Evolutionary conservation across 2,329 filamentous ascomycete genomes (phyloP).

Genomic region (Xylariomycetidae sp.): DNA sequence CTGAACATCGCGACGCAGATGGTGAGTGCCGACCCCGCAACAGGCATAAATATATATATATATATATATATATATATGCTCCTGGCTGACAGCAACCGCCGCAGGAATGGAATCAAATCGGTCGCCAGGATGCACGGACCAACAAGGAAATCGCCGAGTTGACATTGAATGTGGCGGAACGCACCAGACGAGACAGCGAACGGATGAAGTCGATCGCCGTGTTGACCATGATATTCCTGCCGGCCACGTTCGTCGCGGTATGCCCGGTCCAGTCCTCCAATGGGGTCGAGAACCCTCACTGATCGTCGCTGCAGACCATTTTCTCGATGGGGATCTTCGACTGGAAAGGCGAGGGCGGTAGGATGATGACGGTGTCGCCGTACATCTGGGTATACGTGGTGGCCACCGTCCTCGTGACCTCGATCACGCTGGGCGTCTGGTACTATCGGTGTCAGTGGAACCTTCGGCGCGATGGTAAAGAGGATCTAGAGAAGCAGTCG

Average conservation of each 20-base stretch:
- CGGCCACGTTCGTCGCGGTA: conserved; percentile 22
- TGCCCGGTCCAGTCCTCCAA: background rate
- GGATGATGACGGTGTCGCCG: conserved; percentile 14
- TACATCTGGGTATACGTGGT: conserved; percentile 22
- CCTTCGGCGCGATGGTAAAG: background rate
- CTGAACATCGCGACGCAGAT: conserved; percentile 22
- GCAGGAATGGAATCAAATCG: conserved; percentile 25
- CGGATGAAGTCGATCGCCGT: conserved; percentile 25
- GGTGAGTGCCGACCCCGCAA: conserved; percentile 9
- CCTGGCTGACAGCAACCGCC: background rate
- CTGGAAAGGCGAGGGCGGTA: conserved; percentile 15
- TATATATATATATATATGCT: background rate
- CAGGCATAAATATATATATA: background rate
- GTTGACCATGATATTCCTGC: conserved; percentile 25
- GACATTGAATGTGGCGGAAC: conserved; percentile 17
- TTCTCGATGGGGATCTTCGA: conserved; percentile 25
- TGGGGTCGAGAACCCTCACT: background rate
- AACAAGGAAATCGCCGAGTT: conserved; percentile 18
- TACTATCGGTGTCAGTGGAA: conserved; percentile 2
- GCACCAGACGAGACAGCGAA: conserved; percentile 19
- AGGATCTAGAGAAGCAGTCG: background rate
- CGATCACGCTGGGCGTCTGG: conserved; percentile 13
- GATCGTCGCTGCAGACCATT: conserved; percentile 11
- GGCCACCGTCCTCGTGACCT: conserved; percentile 16
- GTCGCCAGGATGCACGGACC: conserved; percentile 17